phyloP scores from a whole-genome alignment of 1,284 basidiomycete species.

The Wolfiporia cocos region DNA sequence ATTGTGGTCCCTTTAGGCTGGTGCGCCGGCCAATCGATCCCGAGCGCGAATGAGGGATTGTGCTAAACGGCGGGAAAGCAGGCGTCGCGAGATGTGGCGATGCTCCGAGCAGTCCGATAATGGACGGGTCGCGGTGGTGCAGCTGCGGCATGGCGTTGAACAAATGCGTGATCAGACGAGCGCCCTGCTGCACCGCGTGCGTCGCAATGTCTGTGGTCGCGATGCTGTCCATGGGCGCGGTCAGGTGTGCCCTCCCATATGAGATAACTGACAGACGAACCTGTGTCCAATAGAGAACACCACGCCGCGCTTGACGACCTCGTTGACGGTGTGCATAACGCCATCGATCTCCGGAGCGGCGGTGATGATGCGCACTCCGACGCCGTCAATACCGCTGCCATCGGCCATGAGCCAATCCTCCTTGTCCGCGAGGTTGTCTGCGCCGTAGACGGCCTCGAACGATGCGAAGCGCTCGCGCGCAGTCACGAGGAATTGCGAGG shows the following conservation, averaged over 20 bases:
- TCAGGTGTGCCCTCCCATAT: not conserved
- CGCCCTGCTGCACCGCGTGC: constrained; percentile 61
- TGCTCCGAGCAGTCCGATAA: constrained; percentile 82
- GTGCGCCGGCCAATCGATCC: constrained; percentile 17
- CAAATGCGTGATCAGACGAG: constrained; percentile 83
- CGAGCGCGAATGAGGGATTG: constrained; percentile 15
- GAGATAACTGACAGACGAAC: constrained; percentile 29
- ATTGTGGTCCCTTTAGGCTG: constrained; percentile 7
- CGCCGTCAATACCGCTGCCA: constrained; percentile 25
- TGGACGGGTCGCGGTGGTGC: constrained; percentile 79
- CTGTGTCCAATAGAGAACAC: constrained; percentile 85
- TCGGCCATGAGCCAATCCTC: constrained; percentile 62
- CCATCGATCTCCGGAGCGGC: constrained; percentile 84
- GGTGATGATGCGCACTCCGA: constrained; percentile 79
- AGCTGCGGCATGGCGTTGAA: constrained; percentile 92
- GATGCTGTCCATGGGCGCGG: constrained; percentile 33
- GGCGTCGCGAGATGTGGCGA: constrained; percentile 54
- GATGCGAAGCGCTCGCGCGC: constrained; percentile 55
- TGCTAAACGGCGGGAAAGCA: constrained; percentile 19
- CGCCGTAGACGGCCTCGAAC: constrained; percentile 74
- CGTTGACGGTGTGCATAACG: constrained; percentile 62
- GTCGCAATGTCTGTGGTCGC: constrained; percentile 65
- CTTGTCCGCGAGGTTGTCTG: constrained; percentile 48
- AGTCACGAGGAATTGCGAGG: constrained; percentile 58
- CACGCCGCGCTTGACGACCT: constrained; percentile 61